A percentile compares a stretch with the other conserved stretches of the same genome.
Evolutionary conservation across 176 grass and related monocot species (phyloP).

Genomic region (Eleusine coracana): DNA sequence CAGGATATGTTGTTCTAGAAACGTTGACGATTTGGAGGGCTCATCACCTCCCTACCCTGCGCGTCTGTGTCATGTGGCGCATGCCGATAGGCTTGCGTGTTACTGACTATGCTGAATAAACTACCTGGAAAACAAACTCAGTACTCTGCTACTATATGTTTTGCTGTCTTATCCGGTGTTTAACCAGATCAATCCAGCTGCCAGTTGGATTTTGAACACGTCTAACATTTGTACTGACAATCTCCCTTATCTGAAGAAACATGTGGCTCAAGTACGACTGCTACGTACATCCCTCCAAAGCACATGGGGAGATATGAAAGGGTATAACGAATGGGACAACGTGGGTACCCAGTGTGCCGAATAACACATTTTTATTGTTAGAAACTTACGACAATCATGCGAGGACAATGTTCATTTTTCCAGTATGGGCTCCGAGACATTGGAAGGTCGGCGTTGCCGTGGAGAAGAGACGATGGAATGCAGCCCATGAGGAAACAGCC

Average conservation of each 20-base stretch:
- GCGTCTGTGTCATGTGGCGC: background rate
- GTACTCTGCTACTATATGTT: too few relatives aligned
- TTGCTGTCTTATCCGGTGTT: background rate
- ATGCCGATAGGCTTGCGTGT: background rate
- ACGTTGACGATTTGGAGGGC: background rate
- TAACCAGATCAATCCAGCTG: background rate
- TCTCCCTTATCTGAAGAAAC: background rate
- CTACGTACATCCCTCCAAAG: background rate
- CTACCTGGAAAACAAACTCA: background rate
- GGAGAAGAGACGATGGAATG: background rate
- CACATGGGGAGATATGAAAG: background rate
- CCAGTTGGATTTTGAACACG: background rate
- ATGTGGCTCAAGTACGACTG: background rate
- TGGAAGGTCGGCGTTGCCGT: too few relatives aligned
- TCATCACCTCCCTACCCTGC: background rate
- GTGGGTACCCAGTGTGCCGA: background rate
- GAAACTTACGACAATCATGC: too few relatives aligned
- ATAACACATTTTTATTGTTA: background rate
- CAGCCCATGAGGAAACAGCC: background rate
- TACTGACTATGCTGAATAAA: background rate
- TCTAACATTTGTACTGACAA: background rate
- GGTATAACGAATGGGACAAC: background rate
- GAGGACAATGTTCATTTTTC: background rate
- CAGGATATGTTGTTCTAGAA: slow-evolving; percentile 10
- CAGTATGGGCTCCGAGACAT: too few relatives aligned